Evolutionary conservation across 2,329 filamentous ascomycete genomes (phyloP), one percentile per base, ranked within the genome.

Genomic region (Rosellinia necatrix): DNA sequence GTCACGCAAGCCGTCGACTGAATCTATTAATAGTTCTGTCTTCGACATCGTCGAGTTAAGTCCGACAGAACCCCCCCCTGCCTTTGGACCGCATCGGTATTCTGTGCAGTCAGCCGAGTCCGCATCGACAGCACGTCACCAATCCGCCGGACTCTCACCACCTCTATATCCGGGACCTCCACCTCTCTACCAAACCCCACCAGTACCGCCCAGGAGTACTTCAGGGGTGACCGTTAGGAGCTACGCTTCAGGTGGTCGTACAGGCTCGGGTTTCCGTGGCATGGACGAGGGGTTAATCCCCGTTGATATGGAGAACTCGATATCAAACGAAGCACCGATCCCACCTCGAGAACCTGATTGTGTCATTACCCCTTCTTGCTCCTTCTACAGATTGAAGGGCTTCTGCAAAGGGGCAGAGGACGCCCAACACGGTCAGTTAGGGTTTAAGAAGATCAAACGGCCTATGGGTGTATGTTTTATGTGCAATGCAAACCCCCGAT

Each of bases 341-440:
- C 58, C 59, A 25, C 49, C 55, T 30, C 62, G 65, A 49, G 64
- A 70, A 43, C 59, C 68, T 9, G 76, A 78, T 41, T 78, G 75
- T 60, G 74, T 63, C 5, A 80, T 84, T 30, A 75, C 69, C 2
- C 66, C 71, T 0, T 62, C 69, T 8, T 81, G 80, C 60, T 83
- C 81, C 0, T 83, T 83, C 59, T 77, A 80, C 46, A 69, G 77
- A 8, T 71, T 79, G 32, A 82, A 81, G 51, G 81, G 81, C 1
- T 83, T 84, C 61, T 85, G 82, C 38, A 75, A 78, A 17, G 81
- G 81, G 1, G 81, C 81, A 6, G 77, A 76, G 42, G 79, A 81
- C 13, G 75, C 79, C 1, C 68, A 78, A 24, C 71, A 72, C 30
- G 81, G 81, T 1, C 76, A 75, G 2, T 67, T 76, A 3, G 81